These are phyloP conservation scores for Aspergillus niger DNA, from an alignment of 2,329 filamentous ascomycete genomes.

Conservation along the genomic window DNA sequence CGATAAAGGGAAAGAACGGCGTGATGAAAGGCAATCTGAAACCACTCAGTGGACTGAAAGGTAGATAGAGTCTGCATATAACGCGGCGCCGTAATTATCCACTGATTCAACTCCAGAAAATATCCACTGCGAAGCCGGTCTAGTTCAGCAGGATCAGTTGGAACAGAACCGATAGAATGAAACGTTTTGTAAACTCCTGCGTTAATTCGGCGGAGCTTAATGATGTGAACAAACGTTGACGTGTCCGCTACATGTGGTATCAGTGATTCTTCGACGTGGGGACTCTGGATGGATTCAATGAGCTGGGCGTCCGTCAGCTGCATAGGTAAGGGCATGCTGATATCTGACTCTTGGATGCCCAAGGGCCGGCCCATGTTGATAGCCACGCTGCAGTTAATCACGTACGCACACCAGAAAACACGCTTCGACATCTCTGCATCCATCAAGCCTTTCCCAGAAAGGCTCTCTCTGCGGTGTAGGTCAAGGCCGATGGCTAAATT, in stretches of 20 bases:
- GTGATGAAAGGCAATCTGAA: conserved; percentile 31
- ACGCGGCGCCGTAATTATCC: conserved; percentile 27
- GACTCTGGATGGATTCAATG: neutral
- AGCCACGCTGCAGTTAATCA: conserved; percentile 28
- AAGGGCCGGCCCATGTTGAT: conserved; percentile 29
- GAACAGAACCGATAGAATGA: conserved; percentile 16
- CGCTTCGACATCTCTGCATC: conserved; percentile 26
- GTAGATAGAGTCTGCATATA: conserved; percentile 25
- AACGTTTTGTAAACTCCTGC: conserved; percentile 24
- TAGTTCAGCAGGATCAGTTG: neutral
- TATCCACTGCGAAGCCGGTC: conserved; percentile 3
- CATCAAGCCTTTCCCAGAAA: conserved; percentile 13
- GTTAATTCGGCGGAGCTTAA: conserved; percentile 29
- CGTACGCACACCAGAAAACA: conserved; percentile 29
- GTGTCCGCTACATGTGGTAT: conserved; percentile 16
- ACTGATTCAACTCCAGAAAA: conserved; percentile 22
- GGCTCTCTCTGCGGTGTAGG: conserved; percentile 23
- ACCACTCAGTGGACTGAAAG: conserved; percentile 32
- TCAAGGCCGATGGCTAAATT: conserved; percentile 26
- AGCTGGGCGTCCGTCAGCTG: conserved; percentile 20
- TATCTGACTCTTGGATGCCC: conserved; percentile 27
- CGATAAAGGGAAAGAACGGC: conserved; percentile 27
- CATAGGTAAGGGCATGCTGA: conserved; percentile 24
- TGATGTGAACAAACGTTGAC: conserved; percentile 30
- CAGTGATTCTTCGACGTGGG: neutral